phyloP scores from a whole-genome alignment of 129 eudicot species.

The Artemisia annua region DNA sequence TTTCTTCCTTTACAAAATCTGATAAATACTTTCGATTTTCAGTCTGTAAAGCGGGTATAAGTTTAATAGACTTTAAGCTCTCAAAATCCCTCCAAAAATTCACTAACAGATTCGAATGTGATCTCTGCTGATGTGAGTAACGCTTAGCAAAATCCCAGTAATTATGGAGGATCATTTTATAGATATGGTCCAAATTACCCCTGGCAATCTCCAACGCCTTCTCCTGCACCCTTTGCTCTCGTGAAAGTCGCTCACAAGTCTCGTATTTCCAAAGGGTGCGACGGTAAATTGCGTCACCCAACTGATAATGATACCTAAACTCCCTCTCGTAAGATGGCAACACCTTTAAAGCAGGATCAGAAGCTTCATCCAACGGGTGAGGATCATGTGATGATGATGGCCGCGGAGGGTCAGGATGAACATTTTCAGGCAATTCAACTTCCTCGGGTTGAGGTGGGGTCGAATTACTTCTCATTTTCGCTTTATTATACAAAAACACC shows the following conservation, averaged over 20 bases:
- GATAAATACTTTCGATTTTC: slow-evolving; percentile 55
- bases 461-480: slow-evolving; percentile 72
- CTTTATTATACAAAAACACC: slow-evolving; percentile 74
- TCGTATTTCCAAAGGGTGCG: slow-evolving; percentile 58
- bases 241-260: slow-evolving; percentile 57
- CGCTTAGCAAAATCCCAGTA: slow-evolving; percentile 66
- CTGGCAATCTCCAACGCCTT: slow-evolving; percentile 92
- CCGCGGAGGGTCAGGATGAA: slow-evolving; percentile 49
- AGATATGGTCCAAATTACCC: slow-evolving; percentile 78
- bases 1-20: slow-evolving; percentile 86
- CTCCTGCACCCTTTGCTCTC: slow-evolving; percentile 88
- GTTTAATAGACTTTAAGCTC: slow-evolving; percentile 62
- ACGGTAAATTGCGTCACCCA: slow-evolving; percentile 61
- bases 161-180: slow-evolving; percentile 64
- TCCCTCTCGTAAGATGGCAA: slow-evolving; percentile 85
- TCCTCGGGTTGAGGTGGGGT: slow-evolving; percentile 61
- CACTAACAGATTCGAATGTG: slow-evolving; percentile 62
- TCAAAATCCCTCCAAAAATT: slow-evolving; percentile 77
- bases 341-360: slow-evolving; percentile 89
- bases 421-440: slow-evolving; percentile 45
- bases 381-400: slow-evolving; percentile 55
- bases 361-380: slow-evolving; percentile 81
- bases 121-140: slow-evolving; percentile 65
- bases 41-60: slow-evolving; percentile 67
- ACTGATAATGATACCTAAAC: slow-evolving; percentile 78